phyloP scores from a whole-genome alignment of 2,329 filamentous ascomycete species.

The Penicillium sclerotiorum region DNA sequence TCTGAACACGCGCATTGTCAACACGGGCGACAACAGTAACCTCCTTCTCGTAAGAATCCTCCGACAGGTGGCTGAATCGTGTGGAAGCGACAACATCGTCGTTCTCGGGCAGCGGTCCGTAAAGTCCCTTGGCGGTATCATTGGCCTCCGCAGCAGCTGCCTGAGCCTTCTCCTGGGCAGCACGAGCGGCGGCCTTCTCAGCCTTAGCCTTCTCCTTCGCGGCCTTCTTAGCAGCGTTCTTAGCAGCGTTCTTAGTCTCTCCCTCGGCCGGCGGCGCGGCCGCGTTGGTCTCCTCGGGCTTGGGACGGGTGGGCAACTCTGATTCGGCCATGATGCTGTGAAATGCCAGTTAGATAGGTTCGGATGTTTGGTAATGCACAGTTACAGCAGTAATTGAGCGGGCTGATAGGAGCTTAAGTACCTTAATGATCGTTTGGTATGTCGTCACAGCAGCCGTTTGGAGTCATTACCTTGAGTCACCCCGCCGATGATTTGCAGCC shows the following conservation, averaged over 20 bases:
- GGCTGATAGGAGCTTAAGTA: constrained; percentile 4
- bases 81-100: constrained; percentile 64
- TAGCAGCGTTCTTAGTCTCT: constrained; percentile 54
- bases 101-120: constrained; percentile 68
- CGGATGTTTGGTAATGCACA: too few relatives aligned
- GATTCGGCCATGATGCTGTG: constrained; percentile 40
- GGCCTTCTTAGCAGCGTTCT: constrained; percentile 83
- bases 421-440: constrained; percentile 24
- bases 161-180: constrained; percentile 73
- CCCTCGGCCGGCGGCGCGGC: constrained; percentile 39
- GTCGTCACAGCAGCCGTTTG: not conserved
- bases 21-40: constrained; percentile 79
- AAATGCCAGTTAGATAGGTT: not conserved
- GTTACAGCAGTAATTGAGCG: too few relatives aligned
- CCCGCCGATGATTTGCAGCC: constrained; percentile 31
- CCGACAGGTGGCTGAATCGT: constrained; percentile 56
- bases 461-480: constrained; percentile 27
- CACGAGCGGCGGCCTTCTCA: constrained; percentile 69
- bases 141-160: constrained; percentile 67
- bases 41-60: constrained; percentile 67
- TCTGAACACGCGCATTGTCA: constrained; percentile 84
- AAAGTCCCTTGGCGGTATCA: constrained; percentile 68
- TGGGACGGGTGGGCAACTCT: constrained; percentile 43
- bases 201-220: constrained; percentile 90
- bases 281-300: constrained; percentile 39